A percentile compares a stretch with the other conserved stretches of the same genome.
phyloP scores from a whole-genome alignment of 2,329 filamentous ascomycete genomes.

The Massarina eburnea region DNA sequence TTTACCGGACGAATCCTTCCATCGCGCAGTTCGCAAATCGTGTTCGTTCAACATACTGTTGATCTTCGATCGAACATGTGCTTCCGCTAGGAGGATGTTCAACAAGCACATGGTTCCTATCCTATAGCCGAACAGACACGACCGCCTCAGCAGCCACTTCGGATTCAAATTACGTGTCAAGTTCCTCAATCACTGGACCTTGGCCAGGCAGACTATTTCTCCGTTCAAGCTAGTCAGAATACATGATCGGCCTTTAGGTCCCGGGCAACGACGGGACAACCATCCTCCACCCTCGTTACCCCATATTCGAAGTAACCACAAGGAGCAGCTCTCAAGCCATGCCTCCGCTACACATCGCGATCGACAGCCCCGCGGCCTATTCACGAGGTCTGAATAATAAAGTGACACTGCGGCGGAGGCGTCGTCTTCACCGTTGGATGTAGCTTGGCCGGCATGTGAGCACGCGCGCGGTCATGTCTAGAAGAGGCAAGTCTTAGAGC shows the following conservation, averaged over 20 bases:
- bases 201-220: background rate
- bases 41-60: background rate
- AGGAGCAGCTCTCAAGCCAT: constrained; percentile 10
- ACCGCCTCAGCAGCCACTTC: background rate
- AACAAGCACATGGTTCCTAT: constrained; percentile 20
- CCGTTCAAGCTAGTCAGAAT: background rate
- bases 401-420: constrained; percentile 13
- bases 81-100: constrained; percentile 16
- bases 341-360: constrained; percentile 3
- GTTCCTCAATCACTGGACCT: background rate
- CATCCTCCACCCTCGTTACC: background rate
- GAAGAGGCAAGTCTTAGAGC: constrained; percentile 27
- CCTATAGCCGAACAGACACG: constrained; percentile 9
- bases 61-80: background rate
- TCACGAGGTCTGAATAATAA: constrained; percentile 22
- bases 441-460: constrained; percentile 14
- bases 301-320: background rate
- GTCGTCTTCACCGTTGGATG: constrained; percentile 9
- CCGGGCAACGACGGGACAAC: background rate
- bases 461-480: constrained; percentile 24
- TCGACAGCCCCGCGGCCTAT: constrained; percentile 17
- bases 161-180: background rate
- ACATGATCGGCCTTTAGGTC: background rate
- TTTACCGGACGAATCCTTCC: constrained; percentile 15
- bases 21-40: constrained; percentile 2